A percentile compares a stretch with the other conserved stretches of the same genome.
Conservation (phyloP, 1,139 yeast species). For the Blastobotrys serpentis region DNA sequence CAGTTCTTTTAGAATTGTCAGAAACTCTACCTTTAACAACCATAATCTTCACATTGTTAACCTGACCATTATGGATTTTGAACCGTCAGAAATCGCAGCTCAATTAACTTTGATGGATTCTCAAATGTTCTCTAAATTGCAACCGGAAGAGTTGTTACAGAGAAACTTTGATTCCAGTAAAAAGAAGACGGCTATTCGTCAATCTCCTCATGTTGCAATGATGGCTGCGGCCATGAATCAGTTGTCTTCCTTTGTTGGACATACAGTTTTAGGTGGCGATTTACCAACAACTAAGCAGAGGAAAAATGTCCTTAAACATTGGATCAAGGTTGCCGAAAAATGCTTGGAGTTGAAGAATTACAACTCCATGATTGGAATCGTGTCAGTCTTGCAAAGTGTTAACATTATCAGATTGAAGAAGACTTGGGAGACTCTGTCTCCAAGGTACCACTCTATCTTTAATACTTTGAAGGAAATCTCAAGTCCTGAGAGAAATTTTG, state of each 20-base stretch:
- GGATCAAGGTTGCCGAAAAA: slow-evolving; percentile 86
- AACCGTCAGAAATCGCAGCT: slow-evolving; percentile 78
- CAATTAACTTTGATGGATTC: slow-evolving; percentile 83
- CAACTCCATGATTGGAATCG: slow-evolving; percentile 84
- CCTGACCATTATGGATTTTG: slow-evolving; percentile 56
- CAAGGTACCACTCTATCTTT: slow-evolving; percentile 63
- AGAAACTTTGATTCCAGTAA: slow-evolving; percentile 55
- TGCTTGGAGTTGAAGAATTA: slow-evolving; percentile 77
- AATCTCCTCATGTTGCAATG: slow-evolving; percentile 71
- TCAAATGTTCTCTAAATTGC: slow-evolving; percentile 62
- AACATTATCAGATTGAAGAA: slow-evolving; percentile 64
- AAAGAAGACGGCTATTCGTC: slow-evolving; percentile 55
- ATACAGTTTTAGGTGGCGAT: slow-evolving; percentile 50
- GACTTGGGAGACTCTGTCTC: slow-evolving; percentile 66
- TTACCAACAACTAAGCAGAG: slow-evolving; percentile 49
- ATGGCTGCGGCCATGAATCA: slow-evolving; percentile 76
- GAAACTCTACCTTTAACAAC: slow-evolving; percentile 17
- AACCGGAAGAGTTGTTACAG: slow-evolving; percentile 70
- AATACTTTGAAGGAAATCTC: slow-evolving; percentile 67
- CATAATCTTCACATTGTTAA: slow-evolving; percentile 1
- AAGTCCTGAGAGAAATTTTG: slow-evolving; percentile 82
- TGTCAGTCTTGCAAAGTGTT: slow-evolving; percentile 81
- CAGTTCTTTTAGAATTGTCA: slow-evolving; percentile 22
- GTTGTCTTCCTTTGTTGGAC: slow-evolving; percentile 78
- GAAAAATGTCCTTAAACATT: slow-evolving; percentile 62